Base-by-base conservation (phyloP, 2,329 filamentous ascomycete genomes). In the Cytospora mali region DNA sequence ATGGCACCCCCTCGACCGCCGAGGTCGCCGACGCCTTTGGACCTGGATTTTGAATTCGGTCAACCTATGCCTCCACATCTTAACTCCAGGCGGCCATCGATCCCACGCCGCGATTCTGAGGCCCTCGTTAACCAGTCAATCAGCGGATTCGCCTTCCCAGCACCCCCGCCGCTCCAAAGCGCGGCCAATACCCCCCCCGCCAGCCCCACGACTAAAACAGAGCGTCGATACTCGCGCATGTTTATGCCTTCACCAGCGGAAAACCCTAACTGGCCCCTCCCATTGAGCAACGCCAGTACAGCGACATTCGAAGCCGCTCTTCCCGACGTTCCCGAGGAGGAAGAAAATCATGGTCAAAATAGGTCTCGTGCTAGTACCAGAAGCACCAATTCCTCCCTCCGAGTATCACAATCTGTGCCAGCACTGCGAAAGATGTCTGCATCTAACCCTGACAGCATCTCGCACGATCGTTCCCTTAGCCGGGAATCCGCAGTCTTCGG, bases 271-370 rank as follows among this genome's bases (percentile, higher is more conserved):
- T 82, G 80, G 80, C 80, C 71, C 1, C 69, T 85, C 27, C 71
- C 74, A 9, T 69, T 71, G n/a, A 72, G 72, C 60, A 64, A 68
- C 29, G 64, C 75, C 11, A 61, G 49, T 16, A 53, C 51, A 11
- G 35, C 57, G 11, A 51, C 61, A 7, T 80, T 76, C 64, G 80
- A 81, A 58, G 74, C 70, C 14, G 74, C 79, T 23, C 75, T 89
- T 21, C 79, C 85, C 6, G 82, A 87, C 67, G 85, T 88, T 4
- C 84, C 85, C 1, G 86, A 88, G 69, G 86, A 88, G 68, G 86
- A 88, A 35, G 86, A 88, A 66, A 77, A 79, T 62, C 71, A 73
- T 52, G 73, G 70, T 68, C 28, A 76, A 72, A 61, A n/a, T 9
- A 76, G 71, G 57, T 79, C 79, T 28, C 78, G 75, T 27, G 72